Evolutionary conservation across 148 eudicot species (phyloP).

Genomic region (Drosera capensis): DNA sequence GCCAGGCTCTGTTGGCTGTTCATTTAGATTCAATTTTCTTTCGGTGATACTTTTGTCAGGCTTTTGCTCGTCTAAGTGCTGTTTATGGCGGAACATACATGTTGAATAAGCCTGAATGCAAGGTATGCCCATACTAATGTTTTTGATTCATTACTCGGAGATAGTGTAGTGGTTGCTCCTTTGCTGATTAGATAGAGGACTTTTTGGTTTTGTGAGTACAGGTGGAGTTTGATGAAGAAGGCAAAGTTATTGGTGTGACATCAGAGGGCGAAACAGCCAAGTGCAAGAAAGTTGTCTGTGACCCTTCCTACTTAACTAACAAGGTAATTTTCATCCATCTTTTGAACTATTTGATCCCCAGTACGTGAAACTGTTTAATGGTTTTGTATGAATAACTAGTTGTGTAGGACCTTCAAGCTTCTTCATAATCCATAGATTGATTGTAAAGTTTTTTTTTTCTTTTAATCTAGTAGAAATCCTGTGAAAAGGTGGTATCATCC

Average conservation of each 20-base stretch:
- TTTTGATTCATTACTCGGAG: background rate
- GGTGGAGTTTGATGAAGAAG: slow-evolving; percentile 87
- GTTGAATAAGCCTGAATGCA: slow-evolving; percentile 94
- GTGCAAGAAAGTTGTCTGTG: slow-evolving; percentile 98
- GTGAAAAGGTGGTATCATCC: no score
- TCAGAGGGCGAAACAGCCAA: slow-evolving; percentile 96
- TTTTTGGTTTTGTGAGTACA: slow-evolving; percentile 13
- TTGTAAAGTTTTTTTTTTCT: no score
- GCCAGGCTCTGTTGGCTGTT: background rate
- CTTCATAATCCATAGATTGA: no score
- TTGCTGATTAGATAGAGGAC: no score
- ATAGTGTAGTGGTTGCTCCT: no score
- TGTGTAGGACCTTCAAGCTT: no score
- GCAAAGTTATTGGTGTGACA: slow-evolving; percentile 81
- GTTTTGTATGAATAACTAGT: no score
- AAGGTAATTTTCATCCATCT: no score
- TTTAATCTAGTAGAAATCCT: no score
- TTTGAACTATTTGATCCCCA: no score
- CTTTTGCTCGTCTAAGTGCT: slow-evolving; percentile 96
- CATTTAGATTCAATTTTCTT: background rate
- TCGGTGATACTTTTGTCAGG: slow-evolving; percentile 30
- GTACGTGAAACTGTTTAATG: no score
- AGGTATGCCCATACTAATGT: slow-evolving; percentile 20
- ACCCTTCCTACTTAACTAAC: slow-evolving; percentile 80
- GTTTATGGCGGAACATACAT: slow-evolving; percentile 98